These are phyloP conservation scores for Saksenaea vasiformis DNA, from an alignment of 371 early-diverging fungal genomes.

Conservation along the genomic window DNA sequence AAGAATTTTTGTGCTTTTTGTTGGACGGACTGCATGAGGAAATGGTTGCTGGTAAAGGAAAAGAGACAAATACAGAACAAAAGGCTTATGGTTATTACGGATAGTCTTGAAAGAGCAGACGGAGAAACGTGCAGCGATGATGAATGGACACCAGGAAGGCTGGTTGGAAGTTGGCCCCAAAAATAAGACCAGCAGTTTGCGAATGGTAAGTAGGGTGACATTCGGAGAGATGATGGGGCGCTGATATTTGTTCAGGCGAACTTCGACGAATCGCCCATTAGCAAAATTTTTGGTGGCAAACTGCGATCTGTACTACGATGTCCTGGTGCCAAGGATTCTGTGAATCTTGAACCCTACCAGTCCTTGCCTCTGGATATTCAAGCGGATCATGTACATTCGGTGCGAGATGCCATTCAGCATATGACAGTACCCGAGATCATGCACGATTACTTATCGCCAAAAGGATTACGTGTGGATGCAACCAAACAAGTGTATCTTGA, in stretches of 20 bases:
- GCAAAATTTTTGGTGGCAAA: constrained; percentile 85
- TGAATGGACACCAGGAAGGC: constrained; percentile 46
- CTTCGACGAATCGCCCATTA: constrained; percentile 77
- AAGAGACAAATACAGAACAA: neutral
- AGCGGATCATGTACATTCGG: constrained; percentile 71
- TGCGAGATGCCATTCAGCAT: constrained; percentile 86
- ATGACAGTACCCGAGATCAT: constrained; percentile 78
- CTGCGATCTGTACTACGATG: constrained; percentile 78
- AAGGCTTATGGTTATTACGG: neutral
- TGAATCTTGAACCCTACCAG: constrained; percentile 87
- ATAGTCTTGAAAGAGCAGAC: constrained; percentile 28
- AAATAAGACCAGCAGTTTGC: constrained; percentile 65
- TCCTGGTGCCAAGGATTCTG: constrained; percentile 78
- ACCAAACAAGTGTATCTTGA: constrained; percentile 89
- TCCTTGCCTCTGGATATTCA: constrained; percentile 89
- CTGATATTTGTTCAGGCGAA: constrained; percentile 44
- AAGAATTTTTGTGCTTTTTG: constrained; percentile 92
- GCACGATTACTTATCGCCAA: constrained; percentile 56
- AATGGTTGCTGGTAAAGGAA: constrained; percentile 57
- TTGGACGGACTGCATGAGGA: constrained; percentile 96
- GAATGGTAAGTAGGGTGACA: constrained; percentile 23
- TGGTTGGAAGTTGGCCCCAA: constrained; percentile 94
- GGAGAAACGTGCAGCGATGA: constrained; percentile 21
- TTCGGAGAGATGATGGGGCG: neutral
- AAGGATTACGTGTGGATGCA: constrained; percentile 65